Base-by-base conservation (phyloP, 306 rosid genomes). In the Quercus parvula region DNA sequence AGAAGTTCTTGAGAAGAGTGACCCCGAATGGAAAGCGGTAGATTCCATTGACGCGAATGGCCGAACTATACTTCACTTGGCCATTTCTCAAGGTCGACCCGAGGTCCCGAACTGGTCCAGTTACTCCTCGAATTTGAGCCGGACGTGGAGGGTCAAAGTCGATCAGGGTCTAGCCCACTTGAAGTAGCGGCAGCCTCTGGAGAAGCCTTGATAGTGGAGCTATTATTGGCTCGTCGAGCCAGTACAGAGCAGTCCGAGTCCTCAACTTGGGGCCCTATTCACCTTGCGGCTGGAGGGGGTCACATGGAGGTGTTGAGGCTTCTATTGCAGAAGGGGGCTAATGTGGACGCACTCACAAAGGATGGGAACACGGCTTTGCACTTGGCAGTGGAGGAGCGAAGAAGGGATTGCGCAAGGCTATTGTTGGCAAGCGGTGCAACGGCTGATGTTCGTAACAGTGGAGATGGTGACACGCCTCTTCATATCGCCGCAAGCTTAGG, bases 331-430 rank as follows among this genome's bases (percentile, higher is more conserved):
- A 92, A 94, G 70, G 94, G 97, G 0, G 89, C 96, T 13, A 81
- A 76, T 30, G 90, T 88, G 3, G 91, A 94, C 0, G 75, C 91
- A 0, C 57, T 81, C 6, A 75, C 93, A 2, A 89, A 85, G 31
- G 91, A 89, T 22, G 97, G 97, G 1, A 87, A 80, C 84, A 89
- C 97, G 1, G 96, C 97, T 2, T 78, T 94, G 11, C 98, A 92
- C 79, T 84, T 94, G 2, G 92, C 96, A 0, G 90, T 88, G 5
- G 87, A 89, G 19, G 90, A 88, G 66, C 80, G 86, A 1, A 82
- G 85, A 72, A 76, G 88, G 44, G 98, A 90, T 12, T 87, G 96
- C 25, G 88, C 86, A 1, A 80, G 90, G 78, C 85, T 92, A 11
- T 79, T 94, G 51, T 72, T 94, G 1, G 94, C 97, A 0, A 94